Evolutionary conservation across 2,329 filamentous ascomycete genomes (phyloP).

Genomic region (Neoascochyta sp.): DNA sequence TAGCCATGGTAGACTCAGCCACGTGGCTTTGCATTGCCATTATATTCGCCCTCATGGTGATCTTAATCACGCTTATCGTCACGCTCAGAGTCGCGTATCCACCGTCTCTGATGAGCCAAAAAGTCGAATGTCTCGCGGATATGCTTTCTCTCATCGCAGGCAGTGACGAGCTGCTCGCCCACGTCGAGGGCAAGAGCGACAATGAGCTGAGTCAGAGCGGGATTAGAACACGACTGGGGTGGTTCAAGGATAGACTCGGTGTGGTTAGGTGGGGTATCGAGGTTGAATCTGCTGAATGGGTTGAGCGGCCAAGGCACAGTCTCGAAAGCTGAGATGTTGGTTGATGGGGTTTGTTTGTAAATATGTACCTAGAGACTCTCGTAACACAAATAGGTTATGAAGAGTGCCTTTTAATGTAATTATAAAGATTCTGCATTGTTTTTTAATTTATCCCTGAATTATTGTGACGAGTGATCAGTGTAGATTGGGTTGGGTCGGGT

Average conservation of each 20-base stretch:
- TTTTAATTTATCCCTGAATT: no score
- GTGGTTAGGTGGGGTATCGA: conserved; percentile 13
- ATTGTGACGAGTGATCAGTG: no score
- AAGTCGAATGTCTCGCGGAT: conserved; percentile 9
- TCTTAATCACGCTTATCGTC: conserved; percentile 3
- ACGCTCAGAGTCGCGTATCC: conserved; percentile 6
- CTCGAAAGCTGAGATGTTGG: no score
- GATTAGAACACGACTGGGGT: conserved; percentile 9
- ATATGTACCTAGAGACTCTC: no score
- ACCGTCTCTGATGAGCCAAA: background rate
- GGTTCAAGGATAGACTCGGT: conserved; percentile 12
- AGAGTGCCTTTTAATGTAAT: no score
- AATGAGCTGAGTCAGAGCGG: conserved; percentile 3
- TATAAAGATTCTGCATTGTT: no score
- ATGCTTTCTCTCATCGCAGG: conserved; percentile 7
- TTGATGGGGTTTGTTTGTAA: no score
- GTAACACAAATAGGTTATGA: no score
- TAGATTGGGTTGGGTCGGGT: no score
- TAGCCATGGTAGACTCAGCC: conserved; percentile 6
- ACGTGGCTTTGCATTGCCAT: conserved; percentile 10
- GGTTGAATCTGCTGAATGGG: conserved; percentile 5
- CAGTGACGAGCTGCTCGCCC: conserved; percentile 5
- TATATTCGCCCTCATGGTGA: conserved; percentile 7
- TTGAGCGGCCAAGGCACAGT: no score
- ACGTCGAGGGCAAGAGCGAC: conserved; percentile 2